phyloP scores from a whole-genome alignment of 2,329 filamentous ascomycete species.

The Incumbomyces delicatus region DNA sequence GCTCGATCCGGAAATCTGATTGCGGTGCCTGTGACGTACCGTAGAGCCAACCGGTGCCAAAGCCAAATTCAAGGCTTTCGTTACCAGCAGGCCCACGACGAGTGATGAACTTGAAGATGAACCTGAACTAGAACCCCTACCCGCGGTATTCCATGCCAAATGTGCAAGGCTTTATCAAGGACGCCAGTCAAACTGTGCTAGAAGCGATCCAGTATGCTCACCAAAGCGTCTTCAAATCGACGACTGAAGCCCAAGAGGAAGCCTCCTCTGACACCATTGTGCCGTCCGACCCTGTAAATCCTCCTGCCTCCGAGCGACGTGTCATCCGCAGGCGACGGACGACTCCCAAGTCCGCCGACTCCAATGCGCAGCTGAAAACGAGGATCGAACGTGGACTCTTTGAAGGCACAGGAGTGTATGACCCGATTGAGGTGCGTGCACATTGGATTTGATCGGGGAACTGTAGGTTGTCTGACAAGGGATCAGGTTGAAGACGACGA shows the following conservation, averaged over 20 bases:
- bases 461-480: not conserved
- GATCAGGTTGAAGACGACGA: constrained; percentile 2
- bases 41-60: not conserved
- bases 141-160: too few relatives aligned
- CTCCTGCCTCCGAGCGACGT: not conserved
- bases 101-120: too few relatives aligned
- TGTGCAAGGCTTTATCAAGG: too few relatives aligned
- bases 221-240: too few relatives aligned
- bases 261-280: too few relatives aligned
- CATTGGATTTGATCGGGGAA: not conserved
- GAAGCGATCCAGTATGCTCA: too few relatives aligned
- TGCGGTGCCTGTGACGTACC: constrained; percentile 1
- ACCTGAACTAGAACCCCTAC: too few relatives aligned
- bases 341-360: not conserved
- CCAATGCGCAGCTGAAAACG: not conserved
- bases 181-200: too few relatives aligned
- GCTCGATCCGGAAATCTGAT: not conserved
- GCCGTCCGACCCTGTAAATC: too few relatives aligned
- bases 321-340: not conserved
- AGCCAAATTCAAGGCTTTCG: too few relatives aligned
- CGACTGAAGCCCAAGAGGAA: too few relatives aligned
- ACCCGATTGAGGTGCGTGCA: constrained; percentile 3
- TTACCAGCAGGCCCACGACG: too few relatives aligned
- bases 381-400: not conserved
- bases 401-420: not conserved